These are phyloP conservation scores for Apiotrichum porosum DNA, from an alignment of 1,284 basidiomycete genomes.

Conservation along the genomic window DNA sequence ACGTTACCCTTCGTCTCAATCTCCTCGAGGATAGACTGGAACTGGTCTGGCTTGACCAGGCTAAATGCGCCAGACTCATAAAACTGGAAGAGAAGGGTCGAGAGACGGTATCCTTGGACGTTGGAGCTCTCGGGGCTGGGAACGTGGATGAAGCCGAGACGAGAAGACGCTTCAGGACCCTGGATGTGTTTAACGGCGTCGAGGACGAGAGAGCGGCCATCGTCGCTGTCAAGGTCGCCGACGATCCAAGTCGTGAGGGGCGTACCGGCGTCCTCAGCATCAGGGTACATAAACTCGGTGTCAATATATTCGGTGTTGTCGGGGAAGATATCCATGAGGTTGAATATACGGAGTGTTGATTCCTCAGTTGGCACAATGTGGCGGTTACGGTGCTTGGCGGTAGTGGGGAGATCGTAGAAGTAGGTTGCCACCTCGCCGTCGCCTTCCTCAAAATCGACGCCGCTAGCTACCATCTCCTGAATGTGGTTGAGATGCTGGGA, in stretches of 20 bases:
- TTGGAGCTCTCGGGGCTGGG: constrained; percentile 15
- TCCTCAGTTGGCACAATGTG: constrained; percentile 37
- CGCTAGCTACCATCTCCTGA: constrained; percentile 60
- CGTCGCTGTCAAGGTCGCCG: constrained; percentile 68
- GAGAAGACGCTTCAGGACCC: constrained; percentile 28
- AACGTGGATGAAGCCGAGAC: constrained; percentile 49
- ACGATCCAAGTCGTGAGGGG: constrained; percentile 62
- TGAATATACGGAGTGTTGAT: constrained; percentile 26
- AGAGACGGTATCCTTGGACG: constrained; percentile 23
- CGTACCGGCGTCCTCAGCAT: constrained; percentile 18
- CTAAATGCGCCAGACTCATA: constrained; percentile 24
- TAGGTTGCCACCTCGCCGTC: constrained; percentile 61
- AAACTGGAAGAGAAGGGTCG: constrained; percentile 41
- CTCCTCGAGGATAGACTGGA: constrained; percentile 34
- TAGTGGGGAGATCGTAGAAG: constrained; percentile 83
- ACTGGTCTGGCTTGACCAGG: constrained; percentile 23
- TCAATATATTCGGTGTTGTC: constrained; percentile 22
- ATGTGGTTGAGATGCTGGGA: constrained; percentile 61
- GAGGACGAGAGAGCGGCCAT: constrained; percentile 57
- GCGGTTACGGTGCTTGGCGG: constrained; percentile 62
- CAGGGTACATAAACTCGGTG: constrained; percentile 60
- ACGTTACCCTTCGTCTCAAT: constrained; percentile 16
- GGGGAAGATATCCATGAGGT: constrained; percentile 31
- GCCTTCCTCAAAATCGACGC: background rate
- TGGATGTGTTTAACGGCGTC: constrained; percentile 61